Evolutionary conservation across 2,329 filamentous ascomycete species (phyloP).

Genomic region (Xylaria sp.): DNA sequence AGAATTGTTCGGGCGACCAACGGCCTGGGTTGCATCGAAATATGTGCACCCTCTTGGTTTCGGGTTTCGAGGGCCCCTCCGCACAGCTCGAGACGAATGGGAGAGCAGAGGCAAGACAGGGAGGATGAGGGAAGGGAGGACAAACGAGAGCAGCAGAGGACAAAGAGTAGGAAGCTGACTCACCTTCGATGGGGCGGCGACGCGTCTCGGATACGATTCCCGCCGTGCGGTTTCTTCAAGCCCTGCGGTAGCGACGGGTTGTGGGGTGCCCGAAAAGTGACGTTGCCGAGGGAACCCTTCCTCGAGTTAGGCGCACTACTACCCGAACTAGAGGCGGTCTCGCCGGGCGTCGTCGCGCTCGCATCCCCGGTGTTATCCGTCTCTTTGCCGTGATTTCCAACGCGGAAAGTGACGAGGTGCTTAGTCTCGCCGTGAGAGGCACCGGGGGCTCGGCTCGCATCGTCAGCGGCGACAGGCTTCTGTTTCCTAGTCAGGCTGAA

Average conservation of each 20-base stretch:
- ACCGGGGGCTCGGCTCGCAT: slow-evolving; percentile 30
- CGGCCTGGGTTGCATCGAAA: slow-evolving; percentile 5
- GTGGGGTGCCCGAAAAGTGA: slow-evolving; percentile 58
- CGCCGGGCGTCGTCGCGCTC: slow-evolving; percentile 51
- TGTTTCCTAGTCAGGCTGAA: slow-evolving; percentile 43
- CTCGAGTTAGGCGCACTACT: slow-evolving; percentile 52
- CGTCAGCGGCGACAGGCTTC: slow-evolving; percentile 21
- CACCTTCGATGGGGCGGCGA: slow-evolving; percentile 64
- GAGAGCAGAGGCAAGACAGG: slow-evolving; percentile 3
- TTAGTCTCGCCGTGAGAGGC: slow-evolving; percentile 32
- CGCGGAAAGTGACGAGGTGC: slow-evolving; percentile 31
- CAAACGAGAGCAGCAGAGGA: background rate
- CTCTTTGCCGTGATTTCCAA: slow-evolving; percentile 42
- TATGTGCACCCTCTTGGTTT: slow-evolving; percentile 9
- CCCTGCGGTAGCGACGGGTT: slow-evolving; percentile 62
- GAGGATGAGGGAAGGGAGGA: slow-evolving; percentile 6
- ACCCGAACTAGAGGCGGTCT: slow-evolving; percentile 52
- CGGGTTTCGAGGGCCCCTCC: slow-evolving; percentile 1
- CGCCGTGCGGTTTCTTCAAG: slow-evolving; percentile 57
- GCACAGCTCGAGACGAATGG: background rate
- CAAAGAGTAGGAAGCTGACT: slow-evolving; percentile 42
- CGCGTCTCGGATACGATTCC: slow-evolving; percentile 56
- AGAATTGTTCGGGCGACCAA: slow-evolving; percentile 1
- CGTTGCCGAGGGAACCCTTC: slow-evolving; percentile 60
- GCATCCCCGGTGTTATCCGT: slow-evolving; percentile 47